Evolutionary conservation across 2,329 filamentous ascomycete genomes (phyloP).

Genomic region (Ramichloridium luteum): DNA sequence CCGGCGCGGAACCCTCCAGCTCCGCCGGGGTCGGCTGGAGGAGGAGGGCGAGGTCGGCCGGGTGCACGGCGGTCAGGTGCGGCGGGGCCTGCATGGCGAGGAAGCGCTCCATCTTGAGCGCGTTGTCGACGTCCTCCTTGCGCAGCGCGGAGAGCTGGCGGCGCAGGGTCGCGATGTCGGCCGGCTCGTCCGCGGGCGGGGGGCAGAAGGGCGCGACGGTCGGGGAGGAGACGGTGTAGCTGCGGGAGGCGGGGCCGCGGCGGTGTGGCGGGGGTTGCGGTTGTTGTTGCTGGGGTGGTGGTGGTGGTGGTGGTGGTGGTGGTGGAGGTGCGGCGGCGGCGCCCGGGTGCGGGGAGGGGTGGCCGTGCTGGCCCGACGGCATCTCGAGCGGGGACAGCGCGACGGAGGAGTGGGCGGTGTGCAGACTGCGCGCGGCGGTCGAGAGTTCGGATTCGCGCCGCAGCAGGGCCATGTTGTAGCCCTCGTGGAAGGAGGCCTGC

Average conservation of each 20-base stretch:
- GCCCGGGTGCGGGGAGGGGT: slow-evolving; percentile 5
- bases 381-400: slow-evolving; percentile 15
- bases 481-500: slow-evolving; percentile 29
- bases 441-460: slow-evolving; percentile 22
- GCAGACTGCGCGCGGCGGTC: slow-evolving; percentile 13
- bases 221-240: slow-evolving; percentile 2
- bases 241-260: slow-evolving; percentile 1
- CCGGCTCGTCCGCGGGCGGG: too few species aligned
- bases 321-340: slow-evolving; percentile 3
- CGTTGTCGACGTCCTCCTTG: slow-evolving; percentile 20
- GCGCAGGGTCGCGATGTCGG: slow-evolving; percentile 10
- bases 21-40: too few species aligned
- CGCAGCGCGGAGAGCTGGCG: slow-evolving; percentile 15
- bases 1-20: too few species aligned
- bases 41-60: neutral
- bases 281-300: too few species aligned
- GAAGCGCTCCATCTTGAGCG: slow-evolving; percentile 20
- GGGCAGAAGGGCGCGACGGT: too few species aligned
- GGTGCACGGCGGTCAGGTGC: neutral
- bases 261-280: slow-evolving; percentile 8
- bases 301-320: slow-evolving; percentile 11
- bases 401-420: too few species aligned
- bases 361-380: too few species aligned
- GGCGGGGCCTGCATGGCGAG: slow-evolving; percentile 11
- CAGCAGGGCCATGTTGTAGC: slow-evolving; percentile 24